phyloP scores from a whole-genome alignment of 2,329 filamentous ascomycete species.

The Aspergillus awamori region DNA sequence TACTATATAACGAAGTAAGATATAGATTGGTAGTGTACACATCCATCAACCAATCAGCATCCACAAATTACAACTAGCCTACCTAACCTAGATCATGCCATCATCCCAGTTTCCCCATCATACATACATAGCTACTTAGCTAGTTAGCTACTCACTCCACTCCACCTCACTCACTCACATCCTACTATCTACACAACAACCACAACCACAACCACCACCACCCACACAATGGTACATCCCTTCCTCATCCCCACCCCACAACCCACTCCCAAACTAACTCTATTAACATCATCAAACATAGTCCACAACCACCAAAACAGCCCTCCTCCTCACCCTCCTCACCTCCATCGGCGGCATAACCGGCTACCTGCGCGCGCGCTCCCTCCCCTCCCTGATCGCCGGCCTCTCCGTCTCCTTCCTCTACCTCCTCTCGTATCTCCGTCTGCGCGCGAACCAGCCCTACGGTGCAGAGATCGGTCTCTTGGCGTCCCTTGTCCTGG shows the following conservation, averaged over 20 bases:
- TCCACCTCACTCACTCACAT: not conserved
- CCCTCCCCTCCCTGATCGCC: conserved; percentile 81
- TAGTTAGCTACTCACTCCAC: not conserved
- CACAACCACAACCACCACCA: not conserved
- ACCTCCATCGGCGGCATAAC: conserved; percentile 86
- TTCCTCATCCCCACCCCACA: not conserved
- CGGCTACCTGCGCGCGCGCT: conserved; percentile 83
- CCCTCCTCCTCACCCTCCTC: conserved; percentile 76
- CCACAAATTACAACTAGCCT: too few relatives aligned
- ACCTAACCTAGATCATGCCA: too few relatives aligned
- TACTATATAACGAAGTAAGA: too few relatives aligned
- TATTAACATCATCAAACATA: not conserved
- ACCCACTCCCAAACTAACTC: not conserved
- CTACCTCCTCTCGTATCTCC: conserved; percentile 79
- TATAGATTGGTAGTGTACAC: too few relatives aligned
- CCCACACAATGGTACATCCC: conserved; percentile 25
- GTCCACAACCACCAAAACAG: conserved; percentile 36
- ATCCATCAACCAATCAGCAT: too few relatives aligned
- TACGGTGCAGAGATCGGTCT: conserved; percentile 91
- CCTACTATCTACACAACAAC: not conserved
- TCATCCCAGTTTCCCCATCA: not conserved
- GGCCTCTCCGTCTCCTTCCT: conserved; percentile 79
- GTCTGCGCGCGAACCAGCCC: conserved; percentile 71
- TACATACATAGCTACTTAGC: not conserved
- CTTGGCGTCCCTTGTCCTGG: conserved; percentile 82